phyloP scores from a whole-genome alignment of 2,329 filamentous ascomycete genomes.

The Aspergillus pseudotamarii region DNA sequence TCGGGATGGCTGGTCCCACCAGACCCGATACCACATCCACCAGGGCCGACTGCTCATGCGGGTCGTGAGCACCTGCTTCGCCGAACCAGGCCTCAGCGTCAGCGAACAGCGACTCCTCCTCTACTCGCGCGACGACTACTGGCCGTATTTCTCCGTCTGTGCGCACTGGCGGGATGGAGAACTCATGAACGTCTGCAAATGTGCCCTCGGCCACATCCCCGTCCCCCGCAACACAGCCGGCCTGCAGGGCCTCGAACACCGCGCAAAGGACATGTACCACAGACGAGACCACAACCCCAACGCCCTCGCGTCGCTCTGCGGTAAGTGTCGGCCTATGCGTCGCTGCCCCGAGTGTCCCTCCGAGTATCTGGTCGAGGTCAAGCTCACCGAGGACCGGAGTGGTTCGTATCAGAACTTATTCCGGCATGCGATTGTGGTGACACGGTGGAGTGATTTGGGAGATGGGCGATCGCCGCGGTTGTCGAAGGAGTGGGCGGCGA shows the following conservation, averaged over 20 bases:
- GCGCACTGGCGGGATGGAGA: conserved; percentile 65
- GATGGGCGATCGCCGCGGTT: conserved; percentile 53
- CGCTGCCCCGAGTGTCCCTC: conserved; percentile 64
- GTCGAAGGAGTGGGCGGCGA: conserved; percentile 59
- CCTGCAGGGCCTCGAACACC: conserved; percentile 46
- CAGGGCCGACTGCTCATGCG: conserved; percentile 60
- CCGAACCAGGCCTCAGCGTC: conserved; percentile 54
- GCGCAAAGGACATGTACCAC: conserved; percentile 38
- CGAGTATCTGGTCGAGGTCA: conserved; percentile 64
- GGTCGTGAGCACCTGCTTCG: conserved; percentile 58
- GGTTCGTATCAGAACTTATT: conserved; percentile 50
- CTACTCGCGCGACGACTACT: conserved; percentile 63
- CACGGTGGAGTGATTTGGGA: conserved; percentile 64
- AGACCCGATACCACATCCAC: conserved; percentile 57
- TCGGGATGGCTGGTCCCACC: conserved; percentile 58
- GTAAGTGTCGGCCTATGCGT: conserved; percentile 60
- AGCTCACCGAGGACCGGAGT: conserved; percentile 58
- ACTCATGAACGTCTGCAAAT: conserved; percentile 63
- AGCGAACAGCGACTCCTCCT: conserved; percentile 59
- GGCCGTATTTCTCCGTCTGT: conserved; percentile 64
- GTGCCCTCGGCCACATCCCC: conserved; percentile 61
- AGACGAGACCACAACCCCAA: conserved; percentile 37
- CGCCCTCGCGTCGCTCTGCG: conserved; percentile 55
- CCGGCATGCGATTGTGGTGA: conserved; percentile 63
- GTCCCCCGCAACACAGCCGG: conserved; percentile 42